These are phyloP conservation scores for Aspergillus indologenus DNA, from an alignment of 495 filamentous ascomycete genomes.

Conservation along the genomic window DNA sequence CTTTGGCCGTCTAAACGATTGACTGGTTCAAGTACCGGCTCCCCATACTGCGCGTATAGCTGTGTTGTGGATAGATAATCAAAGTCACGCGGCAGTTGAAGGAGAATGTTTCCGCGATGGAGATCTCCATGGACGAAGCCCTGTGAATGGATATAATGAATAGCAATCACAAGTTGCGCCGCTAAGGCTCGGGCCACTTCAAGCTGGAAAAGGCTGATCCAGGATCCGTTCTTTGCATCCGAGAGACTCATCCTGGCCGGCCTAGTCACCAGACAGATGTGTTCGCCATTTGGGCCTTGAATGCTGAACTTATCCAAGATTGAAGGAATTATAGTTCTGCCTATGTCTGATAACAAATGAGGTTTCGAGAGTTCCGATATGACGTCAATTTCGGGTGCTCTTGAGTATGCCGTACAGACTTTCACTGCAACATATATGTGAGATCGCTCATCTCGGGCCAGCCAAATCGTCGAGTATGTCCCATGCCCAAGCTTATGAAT, in stretches of 20 bases:
- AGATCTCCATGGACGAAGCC: conserved; percentile 36
- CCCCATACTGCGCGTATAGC: conserved; percentile 30
- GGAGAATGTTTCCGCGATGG: conserved; percentile 33
- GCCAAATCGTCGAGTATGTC: conserved; percentile 35
- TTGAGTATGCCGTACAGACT: conserved; percentile 30
- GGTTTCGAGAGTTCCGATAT: conserved; percentile 23
- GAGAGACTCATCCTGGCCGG: conserved; percentile 32
- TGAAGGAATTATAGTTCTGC: conserved; percentile 27
- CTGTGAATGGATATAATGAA: conserved; percentile 32
- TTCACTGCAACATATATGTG: conserved; percentile 34
- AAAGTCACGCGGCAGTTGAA: conserved; percentile 19
- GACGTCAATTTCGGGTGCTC: conserved; percentile 24
- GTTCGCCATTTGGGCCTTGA: conserved; percentile 42
- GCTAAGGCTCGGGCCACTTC: conserved; percentile 40
- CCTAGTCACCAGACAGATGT: conserved; percentile 37
- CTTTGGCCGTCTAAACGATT: conserved; percentile 24
- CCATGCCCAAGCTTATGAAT: conserved; percentile 38
- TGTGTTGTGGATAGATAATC: conserved; percentile 22
- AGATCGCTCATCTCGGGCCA: conserved; percentile 28
- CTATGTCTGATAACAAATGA: conserved; percentile 8
- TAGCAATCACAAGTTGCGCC: conserved; percentile 34
- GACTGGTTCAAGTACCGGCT: conserved; percentile 27
- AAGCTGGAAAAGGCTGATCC: conserved; percentile 34
- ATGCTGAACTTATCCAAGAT: conserved; percentile 43
- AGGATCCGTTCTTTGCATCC: conserved; percentile 29